These are phyloP conservation scores for Leccinum subtestaceum DNA, from an alignment of 768 basidiomycete genomes.

Conservation along the genomic window DNA sequence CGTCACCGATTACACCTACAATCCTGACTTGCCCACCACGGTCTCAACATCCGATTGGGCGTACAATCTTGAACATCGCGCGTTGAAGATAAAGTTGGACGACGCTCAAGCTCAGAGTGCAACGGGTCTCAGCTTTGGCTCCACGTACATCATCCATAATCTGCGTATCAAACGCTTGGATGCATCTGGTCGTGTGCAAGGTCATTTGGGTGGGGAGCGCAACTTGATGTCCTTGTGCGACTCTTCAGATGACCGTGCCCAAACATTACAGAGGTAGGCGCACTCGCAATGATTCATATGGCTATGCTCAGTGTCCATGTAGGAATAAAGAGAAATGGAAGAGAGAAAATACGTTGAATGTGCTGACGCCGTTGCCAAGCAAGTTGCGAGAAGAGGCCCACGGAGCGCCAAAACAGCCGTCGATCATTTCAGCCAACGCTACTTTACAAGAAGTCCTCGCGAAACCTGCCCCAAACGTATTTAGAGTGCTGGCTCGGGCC, in stretches of 20 bases:
- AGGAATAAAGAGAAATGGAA: slow-evolving; percentile 37
- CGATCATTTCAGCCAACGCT: slow-evolving; percentile 3
- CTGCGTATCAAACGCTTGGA: slow-evolving; percentile 40
- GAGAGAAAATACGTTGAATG: slow-evolving; percentile 19
- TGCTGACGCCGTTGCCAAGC: background rate
- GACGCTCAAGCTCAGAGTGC: slow-evolving; percentile 45
- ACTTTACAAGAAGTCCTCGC: slow-evolving; percentile 40
- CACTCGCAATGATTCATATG: background rate
- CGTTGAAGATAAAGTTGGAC: slow-evolving; percentile 52
- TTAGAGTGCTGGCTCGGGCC: slow-evolving; percentile 46
- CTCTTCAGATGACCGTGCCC: slow-evolving; percentile 10
- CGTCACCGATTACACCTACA: slow-evolving; percentile 65
- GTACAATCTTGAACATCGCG: slow-evolving; percentile 44
- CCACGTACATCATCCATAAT: slow-evolving; percentile 48
- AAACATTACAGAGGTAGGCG: slow-evolving; percentile 24
- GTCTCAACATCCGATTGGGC: slow-evolving; percentile 37
- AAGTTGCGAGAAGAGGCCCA: slow-evolving; percentile 4
- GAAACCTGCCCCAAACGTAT: slow-evolving; percentile 34
- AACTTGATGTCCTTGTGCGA: slow-evolving; percentile 24
- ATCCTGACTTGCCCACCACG: slow-evolving; percentile 39
- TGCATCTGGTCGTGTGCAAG: slow-evolving; percentile 15
- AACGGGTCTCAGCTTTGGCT: slow-evolving; percentile 38
- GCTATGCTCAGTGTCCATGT: slow-evolving; percentile 1
- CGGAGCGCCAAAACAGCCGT: background rate
- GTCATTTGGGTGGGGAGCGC: slow-evolving; percentile 30